Evolutionary conservation across 495 filamentous ascomycete genomes (phyloP), one percentile per base, ranked within the genome.

Genomic region (Chaetomium tenue): DNA sequence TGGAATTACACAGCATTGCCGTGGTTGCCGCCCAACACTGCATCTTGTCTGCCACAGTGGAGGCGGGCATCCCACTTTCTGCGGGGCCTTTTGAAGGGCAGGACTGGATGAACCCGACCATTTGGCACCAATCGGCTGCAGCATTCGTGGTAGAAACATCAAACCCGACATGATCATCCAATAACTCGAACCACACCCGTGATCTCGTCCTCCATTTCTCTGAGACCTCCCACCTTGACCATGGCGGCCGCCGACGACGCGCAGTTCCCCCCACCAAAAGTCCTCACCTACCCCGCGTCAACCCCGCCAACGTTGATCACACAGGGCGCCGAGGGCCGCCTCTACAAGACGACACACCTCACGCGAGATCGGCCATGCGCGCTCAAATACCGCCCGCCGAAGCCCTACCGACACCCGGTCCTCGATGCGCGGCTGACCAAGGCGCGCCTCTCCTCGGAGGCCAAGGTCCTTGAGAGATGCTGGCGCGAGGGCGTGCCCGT

Each of bases 291-390:
- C 82, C 81, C 81, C 70, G 77, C 85, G 69, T 82, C 85, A 44
- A 64, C 76, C 69, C 79, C 85, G 20, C 79, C 84, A 55, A 77
- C 65, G 74, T 78, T 94, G 70, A 83, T 97, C 63, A 85, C 88
- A 44, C 94, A 97, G 83, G 94, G 94, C 79, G 94, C 94, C 75
- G 94, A 98, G 85, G 91, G 90, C 53, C 91, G 92, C 70, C 83
- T 98, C 73, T 98, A 93, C 89, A 85, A 84, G 69, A 93, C 93
- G 11, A 86, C 84, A 67, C 92, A 90, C 79, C 89, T 96, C 68
- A 71, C 81, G 16, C 84, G 91, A 62, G 67, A 77, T 63, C 83
- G 84, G 52, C 86, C 89, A 16, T 89, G 87, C 70, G 91, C 92
- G 0, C 87, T 98, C 63, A 98, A 98, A 79, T 87, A 95, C 83